Evolutionary conservation across 129 eudicot genomes (phyloP).

Genomic region (Calendula officinalis): DNA sequence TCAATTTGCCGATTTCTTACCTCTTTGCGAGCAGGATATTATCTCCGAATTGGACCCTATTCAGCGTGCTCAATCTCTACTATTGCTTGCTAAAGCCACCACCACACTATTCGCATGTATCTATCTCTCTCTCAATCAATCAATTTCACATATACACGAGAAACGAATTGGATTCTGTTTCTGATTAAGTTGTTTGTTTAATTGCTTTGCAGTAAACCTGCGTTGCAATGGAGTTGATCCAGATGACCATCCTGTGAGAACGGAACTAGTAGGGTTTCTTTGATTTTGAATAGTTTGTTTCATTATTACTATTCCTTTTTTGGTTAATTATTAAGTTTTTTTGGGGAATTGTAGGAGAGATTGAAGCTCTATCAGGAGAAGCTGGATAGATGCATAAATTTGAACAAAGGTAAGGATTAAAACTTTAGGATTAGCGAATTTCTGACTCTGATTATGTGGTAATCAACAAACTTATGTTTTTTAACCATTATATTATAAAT

Average conservation of each 20-base stretch:
- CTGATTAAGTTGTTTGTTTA: background rate
- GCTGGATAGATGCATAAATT: constrained; percentile 54
- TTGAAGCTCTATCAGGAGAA: constrained; percentile 74
- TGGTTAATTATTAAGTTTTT: background rate
- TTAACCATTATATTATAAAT: background rate
- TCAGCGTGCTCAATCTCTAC: constrained; percentile 68
- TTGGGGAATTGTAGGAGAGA: constrained; percentile 60
- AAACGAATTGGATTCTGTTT: no score
- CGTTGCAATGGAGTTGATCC: constrained; percentile 81
- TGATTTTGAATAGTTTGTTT: background rate
- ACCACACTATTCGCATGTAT: constrained; percentile 65
- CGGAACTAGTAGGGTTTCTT: constrained; percentile 59
- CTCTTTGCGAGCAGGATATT: constrained; percentile 48
- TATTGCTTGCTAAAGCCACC: constrained; percentile 68
- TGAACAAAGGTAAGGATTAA: constrained; percentile 62
- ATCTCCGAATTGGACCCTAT: constrained; percentile 61
- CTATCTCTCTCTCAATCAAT: background rate
- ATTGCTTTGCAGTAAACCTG: constrained; percentile 62
- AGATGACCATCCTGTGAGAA: constrained; percentile 82
- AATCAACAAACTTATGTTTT: background rate
- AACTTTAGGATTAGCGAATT: background rate
- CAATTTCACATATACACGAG: background rate
- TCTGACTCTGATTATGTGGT: no score
- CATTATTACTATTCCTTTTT: background rate
- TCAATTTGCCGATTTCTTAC: constrained; percentile 52